phyloP scores from a whole-genome alignment of 495 filamentous ascomycete genomes.

The Clohesyomyces aquaticus region DNA sequence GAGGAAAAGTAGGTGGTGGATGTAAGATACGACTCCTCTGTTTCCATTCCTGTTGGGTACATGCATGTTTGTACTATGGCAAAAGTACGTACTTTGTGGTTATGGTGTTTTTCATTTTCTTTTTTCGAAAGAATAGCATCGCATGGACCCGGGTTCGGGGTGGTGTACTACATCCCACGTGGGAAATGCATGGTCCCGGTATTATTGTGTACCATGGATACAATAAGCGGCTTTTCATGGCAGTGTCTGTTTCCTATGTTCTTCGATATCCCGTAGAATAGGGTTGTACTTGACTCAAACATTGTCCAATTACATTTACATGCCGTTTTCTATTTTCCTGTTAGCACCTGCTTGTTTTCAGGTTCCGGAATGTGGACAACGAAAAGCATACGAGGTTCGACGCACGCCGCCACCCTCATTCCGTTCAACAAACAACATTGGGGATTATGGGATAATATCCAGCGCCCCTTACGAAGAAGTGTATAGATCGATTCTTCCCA shows the following conservation, averaged over 20 bases:
- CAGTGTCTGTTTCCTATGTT: not conserved
- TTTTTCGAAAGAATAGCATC: not conserved
- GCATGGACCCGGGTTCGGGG: not conserved
- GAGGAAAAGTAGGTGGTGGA: not conserved
- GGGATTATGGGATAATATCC: too few species aligned
- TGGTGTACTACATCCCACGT: not conserved
- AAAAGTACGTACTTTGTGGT: not conserved
- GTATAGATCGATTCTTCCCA: too few species aligned
- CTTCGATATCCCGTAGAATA: conserved; percentile 6
- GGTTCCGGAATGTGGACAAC: too few species aligned
- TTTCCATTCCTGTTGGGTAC: not conserved
- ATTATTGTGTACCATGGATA: not conserved
- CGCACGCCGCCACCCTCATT: too few species aligned
- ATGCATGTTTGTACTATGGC: not conserved
- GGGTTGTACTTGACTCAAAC: too few species aligned
- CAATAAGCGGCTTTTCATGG: not conserved
- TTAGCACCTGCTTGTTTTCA: not conserved
- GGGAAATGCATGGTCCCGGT: not conserved
- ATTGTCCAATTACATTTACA: not conserved
- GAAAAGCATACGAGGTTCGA: too few species aligned
- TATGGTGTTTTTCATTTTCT: not conserved
- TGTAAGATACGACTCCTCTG: not conserved
- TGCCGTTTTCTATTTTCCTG: not conserved
- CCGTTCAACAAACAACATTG: too few species aligned
- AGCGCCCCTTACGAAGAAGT: too few species aligned